Evolutionary conservation across 768 basidiomycete genomes (phyloP).

Genomic region (Hypsizygus marmoreus): DNA sequence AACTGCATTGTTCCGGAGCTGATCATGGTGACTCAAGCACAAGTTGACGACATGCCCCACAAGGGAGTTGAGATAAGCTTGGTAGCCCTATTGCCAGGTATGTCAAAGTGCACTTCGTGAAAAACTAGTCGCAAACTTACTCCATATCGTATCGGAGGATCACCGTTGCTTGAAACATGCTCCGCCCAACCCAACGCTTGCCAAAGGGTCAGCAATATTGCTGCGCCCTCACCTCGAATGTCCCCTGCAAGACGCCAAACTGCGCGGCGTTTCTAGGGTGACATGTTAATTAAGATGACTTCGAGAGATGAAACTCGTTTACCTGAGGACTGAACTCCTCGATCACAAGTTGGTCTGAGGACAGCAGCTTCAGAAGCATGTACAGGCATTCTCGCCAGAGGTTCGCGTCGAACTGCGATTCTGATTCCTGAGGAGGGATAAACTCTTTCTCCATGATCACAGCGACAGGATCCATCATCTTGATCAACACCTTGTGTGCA

Average conservation of each 20-base stretch:
- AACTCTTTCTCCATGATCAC: constrained; percentile 79
- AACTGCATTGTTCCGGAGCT: constrained; percentile 86
- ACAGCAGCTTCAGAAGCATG: constrained; percentile 81
- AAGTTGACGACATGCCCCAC: constrained; percentile 90
- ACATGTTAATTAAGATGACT: constrained; percentile 6
- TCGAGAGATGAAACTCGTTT: constrained; percentile 14
- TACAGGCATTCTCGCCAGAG: constrained; percentile 84
- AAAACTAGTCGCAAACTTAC: constrained; percentile 46
- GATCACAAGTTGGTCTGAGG: constrained; percentile 89
- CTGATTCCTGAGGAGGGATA: constrained; percentile 66
- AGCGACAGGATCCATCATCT: constrained; percentile 83
- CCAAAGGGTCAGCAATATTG: constrained; percentile 81
- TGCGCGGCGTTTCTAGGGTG: constrained; percentile 81
- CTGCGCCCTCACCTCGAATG: constrained; percentile 88
- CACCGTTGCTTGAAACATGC: constrained; percentile 50
- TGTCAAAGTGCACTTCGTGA: constrained; percentile 5
- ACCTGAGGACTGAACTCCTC: constrained; percentile 96
- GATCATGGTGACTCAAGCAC: constrained; percentile 94
- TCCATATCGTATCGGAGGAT: constrained; percentile 63
- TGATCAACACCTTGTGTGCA: constrained; percentile 84
- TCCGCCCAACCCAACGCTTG: constrained; percentile 81
- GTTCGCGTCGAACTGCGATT: constrained; percentile 67
- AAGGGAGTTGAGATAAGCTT: constrained; percentile 77
- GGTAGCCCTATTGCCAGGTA: constrained; percentile 65
- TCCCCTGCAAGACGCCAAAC: constrained; percentile 97